These are phyloP conservation scores for Vickermania ingenoplastis DNA, from an alignment of 208 protist genomes.

Conservation along the genomic window DNA sequence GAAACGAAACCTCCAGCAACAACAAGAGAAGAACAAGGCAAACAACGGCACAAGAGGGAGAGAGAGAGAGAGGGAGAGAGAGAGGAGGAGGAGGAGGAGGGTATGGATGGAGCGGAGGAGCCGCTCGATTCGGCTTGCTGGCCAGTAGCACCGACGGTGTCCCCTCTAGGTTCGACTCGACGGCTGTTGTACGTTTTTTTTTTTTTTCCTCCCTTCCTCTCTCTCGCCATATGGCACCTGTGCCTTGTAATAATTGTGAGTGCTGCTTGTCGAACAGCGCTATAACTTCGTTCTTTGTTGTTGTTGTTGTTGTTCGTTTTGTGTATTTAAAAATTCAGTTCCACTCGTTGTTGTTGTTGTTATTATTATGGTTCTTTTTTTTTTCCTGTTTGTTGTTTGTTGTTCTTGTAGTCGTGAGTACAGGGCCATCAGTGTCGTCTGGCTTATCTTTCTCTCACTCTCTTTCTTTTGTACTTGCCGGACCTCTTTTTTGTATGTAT, in stretches of 20 bases:
- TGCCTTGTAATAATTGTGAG: not conserved
- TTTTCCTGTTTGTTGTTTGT: conserved; percentile 1
- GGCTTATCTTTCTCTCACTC: conserved; percentile 2
- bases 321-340: too few species aligned
- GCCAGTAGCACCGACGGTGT: too few species aligned
- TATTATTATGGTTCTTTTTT: conserved; percentile 6
- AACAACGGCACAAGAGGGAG: not conserved
- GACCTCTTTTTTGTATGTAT: not conserved
- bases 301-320: not conserved
- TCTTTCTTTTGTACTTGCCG: not conserved
- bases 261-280: not conserved
- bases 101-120: not conserved
- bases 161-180: too few species aligned
- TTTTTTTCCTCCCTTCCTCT: not conserved
- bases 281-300: not conserved
- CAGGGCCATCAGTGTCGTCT: too few species aligned
- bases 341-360: too few species aligned
- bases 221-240: not conserved
- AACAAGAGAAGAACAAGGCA: not conserved
- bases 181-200: conserved; percentile 2
- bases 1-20: not conserved
- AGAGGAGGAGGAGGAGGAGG: not conserved
- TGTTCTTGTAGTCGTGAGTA: too few species aligned
- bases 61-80: conserved; percentile 1
- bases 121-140: too few species aligned